Percentiles rank a stretch among this genome's conserved stretches.
phyloP scores from a whole-genome alignment of 2,329 filamentous ascomycete genomes.

The Ophiostoma angusticollis region DNA sequence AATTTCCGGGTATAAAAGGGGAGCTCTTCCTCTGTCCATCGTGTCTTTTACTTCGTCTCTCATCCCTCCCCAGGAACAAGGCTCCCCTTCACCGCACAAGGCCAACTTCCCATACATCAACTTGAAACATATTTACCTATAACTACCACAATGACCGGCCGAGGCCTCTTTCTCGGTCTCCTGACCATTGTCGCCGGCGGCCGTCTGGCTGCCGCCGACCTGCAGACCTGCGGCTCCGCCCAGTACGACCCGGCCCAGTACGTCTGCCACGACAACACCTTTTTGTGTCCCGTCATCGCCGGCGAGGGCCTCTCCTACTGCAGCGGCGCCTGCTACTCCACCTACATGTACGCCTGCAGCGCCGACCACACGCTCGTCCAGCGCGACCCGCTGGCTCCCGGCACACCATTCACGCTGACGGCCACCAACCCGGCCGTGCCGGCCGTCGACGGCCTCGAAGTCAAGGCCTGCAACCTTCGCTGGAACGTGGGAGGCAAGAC shows the following conservation, averaged over 20 bases:
- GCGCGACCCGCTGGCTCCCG: constrained; percentile 13
- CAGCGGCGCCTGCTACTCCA: constrained; percentile 24
- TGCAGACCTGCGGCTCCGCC: constrained; percentile 10
- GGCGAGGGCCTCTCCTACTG: constrained; percentile 23
- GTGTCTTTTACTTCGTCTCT: too few relatives aligned
- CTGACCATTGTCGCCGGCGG: constrained; percentile 1
- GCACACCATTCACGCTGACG: constrained; percentile 18
- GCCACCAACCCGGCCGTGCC: constrained; percentile 20
- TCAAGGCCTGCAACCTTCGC: constrained; percentile 18
- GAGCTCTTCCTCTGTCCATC: too few relatives aligned
- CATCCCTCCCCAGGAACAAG: too few relatives aligned
- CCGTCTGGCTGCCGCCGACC: constrained; percentile 2
- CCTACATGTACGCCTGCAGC: constrained; percentile 23
- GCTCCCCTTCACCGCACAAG: too few relatives aligned
- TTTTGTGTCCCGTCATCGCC: constrained; percentile 22
- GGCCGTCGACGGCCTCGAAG: constrained; percentile 18
- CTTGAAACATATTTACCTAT: background rate
- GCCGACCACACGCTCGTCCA: constrained; percentile 16
- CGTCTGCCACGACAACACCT: constrained; percentile 20
- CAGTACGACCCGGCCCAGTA: constrained; percentile 16
- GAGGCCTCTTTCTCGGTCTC: constrained; percentile 8
- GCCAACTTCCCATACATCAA: too few relatives aligned
- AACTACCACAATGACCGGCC: background rate
- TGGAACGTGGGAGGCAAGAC: constrained; percentile 18
- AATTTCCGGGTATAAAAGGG: too few relatives aligned